Evolutionary conservation across 2,329 filamentous ascomycete genomes (phyloP).

Genomic region (Elsinoe perseae): DNA sequence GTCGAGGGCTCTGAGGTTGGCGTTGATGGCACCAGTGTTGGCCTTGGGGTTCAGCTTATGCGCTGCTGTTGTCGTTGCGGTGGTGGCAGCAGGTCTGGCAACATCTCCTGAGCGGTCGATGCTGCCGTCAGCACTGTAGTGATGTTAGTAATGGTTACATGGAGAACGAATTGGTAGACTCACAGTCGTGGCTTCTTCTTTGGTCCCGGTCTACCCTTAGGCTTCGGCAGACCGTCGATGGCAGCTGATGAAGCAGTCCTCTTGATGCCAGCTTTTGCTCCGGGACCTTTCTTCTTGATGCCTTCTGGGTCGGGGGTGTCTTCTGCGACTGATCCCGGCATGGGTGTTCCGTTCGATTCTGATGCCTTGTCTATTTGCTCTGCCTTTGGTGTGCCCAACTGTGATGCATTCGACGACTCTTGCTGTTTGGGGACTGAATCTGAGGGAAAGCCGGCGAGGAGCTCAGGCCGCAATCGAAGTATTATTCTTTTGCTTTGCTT

Average conservation of each 20-base stretch:
- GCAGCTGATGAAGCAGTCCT: constrained; percentile 40
- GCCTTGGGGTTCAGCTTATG: constrained; percentile 94
- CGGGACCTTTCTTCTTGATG: constrained; percentile 70
- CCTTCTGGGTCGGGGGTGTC: constrained; percentile 38
- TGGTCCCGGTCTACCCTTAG: constrained; percentile 79
- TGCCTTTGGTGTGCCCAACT: constrained; percentile 32
- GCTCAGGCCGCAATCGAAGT: constrained; percentile 23
- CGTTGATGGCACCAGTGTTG: constrained; percentile 95
- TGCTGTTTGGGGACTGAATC: constrained; percentile 23
- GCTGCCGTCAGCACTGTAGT: constrained; percentile 43
- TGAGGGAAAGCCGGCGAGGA: constrained; percentile 28
- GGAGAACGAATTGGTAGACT: constrained; percentile 36
- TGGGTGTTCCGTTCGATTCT: constrained; percentile 36
- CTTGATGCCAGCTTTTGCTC: constrained; percentile 58
- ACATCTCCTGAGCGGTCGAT: constrained; percentile 34
- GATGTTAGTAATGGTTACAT: not conserved
- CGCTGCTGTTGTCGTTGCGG: constrained; percentile 30
- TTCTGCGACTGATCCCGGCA: constrained; percentile 27
- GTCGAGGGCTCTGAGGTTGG: constrained; percentile 86
- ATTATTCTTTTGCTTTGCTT: constrained; percentile 27
- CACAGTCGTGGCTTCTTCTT: constrained; percentile 96
- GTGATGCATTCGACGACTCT: constrained; percentile 22
- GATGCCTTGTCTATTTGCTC: constrained; percentile 35
- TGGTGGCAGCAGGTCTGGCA: constrained; percentile 32
- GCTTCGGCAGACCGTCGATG: constrained; percentile 57